These are phyloP conservation scores for Candida maesae DNA, from an alignment of 805 yeast species.

Conservation along the genomic window DNA sequence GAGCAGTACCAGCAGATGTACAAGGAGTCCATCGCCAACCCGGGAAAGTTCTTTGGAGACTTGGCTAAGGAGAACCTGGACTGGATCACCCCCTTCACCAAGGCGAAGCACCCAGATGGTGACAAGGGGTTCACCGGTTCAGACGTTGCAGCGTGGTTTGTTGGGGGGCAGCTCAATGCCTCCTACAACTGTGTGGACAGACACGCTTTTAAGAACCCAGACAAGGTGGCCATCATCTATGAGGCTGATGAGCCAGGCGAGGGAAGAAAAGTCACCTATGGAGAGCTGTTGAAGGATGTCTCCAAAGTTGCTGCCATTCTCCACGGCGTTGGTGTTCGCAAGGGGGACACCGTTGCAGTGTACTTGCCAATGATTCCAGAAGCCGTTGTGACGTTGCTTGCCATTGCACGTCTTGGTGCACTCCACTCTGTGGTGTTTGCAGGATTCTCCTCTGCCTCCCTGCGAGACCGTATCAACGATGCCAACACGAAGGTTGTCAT, in stretches of 20 bases:
- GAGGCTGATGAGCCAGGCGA: constrained; percentile 68
- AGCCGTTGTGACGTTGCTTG: constrained; percentile 70
- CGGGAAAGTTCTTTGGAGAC: constrained; percentile 77
- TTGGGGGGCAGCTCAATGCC: constrained; percentile 78
- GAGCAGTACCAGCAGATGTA: constrained; percentile 73
- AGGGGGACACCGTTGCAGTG: constrained; percentile 84
- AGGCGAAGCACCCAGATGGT: constrained; percentile 51
- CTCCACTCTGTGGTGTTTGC: constrained; percentile 84
- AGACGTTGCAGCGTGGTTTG: constrained; percentile 65
- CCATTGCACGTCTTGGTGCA: constrained; percentile 79
- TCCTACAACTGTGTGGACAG: constrained; percentile 80
- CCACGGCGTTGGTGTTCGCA: constrained; percentile 59
- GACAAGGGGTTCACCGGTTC: constrained; percentile 43
- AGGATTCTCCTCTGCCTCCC: constrained; percentile 87
- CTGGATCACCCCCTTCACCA: constrained; percentile 79
- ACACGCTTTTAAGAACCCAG: constrained; percentile 68
- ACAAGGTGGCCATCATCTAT: constrained; percentile 70
- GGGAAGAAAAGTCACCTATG: constrained; percentile 56
- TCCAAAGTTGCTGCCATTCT: constrained; percentile 69
- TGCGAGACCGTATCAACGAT: constrained; percentile 84
- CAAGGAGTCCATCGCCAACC: constrained; percentile 74
- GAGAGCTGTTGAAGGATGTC: constrained; percentile 67
- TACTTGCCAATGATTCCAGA: constrained; percentile 86
- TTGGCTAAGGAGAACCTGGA: constrained; percentile 67
- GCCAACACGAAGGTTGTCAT: constrained; percentile 70